phyloP scores from a whole-genome alignment of 352 stramenopile species.

The Saprolegnia diclina region DNA sequence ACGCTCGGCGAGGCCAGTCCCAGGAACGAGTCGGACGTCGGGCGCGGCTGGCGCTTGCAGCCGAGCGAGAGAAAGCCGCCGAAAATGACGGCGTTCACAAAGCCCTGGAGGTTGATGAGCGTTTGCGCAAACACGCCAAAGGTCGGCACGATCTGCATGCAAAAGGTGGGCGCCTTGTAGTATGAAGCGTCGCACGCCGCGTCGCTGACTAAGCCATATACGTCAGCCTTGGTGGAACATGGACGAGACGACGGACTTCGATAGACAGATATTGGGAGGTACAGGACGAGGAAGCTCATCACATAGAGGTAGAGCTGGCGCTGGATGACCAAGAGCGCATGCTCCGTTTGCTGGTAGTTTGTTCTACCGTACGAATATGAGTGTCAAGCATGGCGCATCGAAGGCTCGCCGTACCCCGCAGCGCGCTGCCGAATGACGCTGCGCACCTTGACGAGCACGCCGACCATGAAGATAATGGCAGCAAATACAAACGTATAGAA shows the following conservation, averaged over 20 bases:
- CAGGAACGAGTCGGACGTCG: conserved; percentile 13
- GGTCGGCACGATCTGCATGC: neutral
- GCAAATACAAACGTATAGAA: conserved; percentile 71
- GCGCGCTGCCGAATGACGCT: conserved; percentile 9
- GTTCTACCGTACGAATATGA: neutral
- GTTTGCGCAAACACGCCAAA: conserved; percentile 16
- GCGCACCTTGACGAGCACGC: conserved; percentile 17
- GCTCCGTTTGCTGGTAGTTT: neutral
- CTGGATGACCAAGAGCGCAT: conserved; percentile 8
- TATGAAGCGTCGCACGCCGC: neutral
- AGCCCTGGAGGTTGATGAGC: conserved; percentile 24
- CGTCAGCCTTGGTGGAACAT: neutral
- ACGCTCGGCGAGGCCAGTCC: neutral
- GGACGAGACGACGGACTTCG: neutral
- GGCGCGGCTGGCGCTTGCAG: neutral
- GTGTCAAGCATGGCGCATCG: no score
- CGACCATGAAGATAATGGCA: conserved; percentile 67
- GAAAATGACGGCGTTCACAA: conserved; percentile 29
- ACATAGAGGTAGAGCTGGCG: conserved; percentile 16
- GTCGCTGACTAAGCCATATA: neutral
- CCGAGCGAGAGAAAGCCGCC: conserved; percentile 19
- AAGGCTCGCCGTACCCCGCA: neutral
- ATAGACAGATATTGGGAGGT: conserved; percentile 8
- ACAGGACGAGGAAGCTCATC: conserved; percentile 10
- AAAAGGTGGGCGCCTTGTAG: neutral